Evolutionary conservation across 495 filamentous ascomycete genomes (phyloP), one percentile per base, ranked within the genome.

Genomic region (Thermothielavioides terrestris): DNA sequence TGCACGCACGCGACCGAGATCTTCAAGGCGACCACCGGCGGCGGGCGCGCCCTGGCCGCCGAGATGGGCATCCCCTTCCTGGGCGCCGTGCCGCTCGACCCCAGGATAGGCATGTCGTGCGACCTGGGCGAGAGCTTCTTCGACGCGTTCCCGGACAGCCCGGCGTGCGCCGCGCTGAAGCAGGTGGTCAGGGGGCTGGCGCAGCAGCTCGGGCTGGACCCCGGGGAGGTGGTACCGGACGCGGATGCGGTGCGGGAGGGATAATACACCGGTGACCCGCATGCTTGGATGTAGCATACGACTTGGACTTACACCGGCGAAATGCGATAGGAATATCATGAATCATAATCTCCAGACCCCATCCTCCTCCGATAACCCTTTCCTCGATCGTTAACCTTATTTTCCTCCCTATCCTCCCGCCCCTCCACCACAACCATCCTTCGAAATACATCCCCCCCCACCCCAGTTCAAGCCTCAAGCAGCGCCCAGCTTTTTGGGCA

Each of bases 121-220:
- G 92, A 98, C 63, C 95, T 85, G 68, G 92, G 92, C 1, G 94
- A 97, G 77, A 95, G 89, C 63, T 97, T 96, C 68, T 87, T 97
- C 57, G 89, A 97, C 49, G 78, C 79, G 36, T 98, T 85, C 65
- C 87, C 91, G 0, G 91, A 97, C 53, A 94, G 87, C 56, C 90
- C 91, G 23, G 89, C 90, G 2, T 89, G 85, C 57, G 71, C 71
- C 51, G 88, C 88, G 3, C 75, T 95, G 27, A 81, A 77, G 68
- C 68, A 67, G 25, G 88, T 96, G 22, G 91, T 96, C 5, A 77
- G 73, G 37, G 78, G 76, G 21, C 70, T 95, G 34, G 81, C 77
- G 27, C 67, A 71, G 48, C 70, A 83, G 51, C 75, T 91, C 48
- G 84, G 85, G 1, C 56, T 81, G 26, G 66, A 75, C 28, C 53